These are phyloP conservation scores for Mrakia frigida DNA, from an alignment of 768 basidiomycete genomes.

Conservation along the genomic window DNA sequence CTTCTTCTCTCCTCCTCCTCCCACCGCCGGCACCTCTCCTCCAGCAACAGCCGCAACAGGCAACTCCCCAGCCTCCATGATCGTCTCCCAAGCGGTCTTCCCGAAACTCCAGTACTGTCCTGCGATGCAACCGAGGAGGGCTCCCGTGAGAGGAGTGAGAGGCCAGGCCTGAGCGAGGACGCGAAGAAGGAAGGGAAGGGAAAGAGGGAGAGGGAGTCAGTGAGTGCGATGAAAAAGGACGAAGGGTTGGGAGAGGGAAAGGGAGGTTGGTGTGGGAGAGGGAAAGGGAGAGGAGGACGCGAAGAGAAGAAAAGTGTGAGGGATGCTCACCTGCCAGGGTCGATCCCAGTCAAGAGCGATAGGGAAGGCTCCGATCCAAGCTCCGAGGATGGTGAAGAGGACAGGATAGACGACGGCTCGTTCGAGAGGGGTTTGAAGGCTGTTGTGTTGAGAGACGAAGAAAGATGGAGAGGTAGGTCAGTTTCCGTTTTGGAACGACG, in stretches of 20 bases:
- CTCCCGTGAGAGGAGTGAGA: slow-evolving; percentile 67
- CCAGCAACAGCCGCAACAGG: not conserved
- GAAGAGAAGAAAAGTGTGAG: slow-evolving; percentile 28
- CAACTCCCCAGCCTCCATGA: not conserved
- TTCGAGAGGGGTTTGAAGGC: slow-evolving; percentile 58
- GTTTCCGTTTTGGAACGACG: too few relatives aligned
- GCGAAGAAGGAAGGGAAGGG: not conserved
- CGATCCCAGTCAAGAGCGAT: slow-evolving; percentile 94
- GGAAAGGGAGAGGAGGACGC: too few relatives aligned
- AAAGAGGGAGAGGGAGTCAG: not conserved
- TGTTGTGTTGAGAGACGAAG: not conserved
- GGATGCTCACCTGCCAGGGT: slow-evolving; percentile 93
- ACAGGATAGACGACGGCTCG: slow-evolving; percentile 73
- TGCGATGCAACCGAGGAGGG: slow-evolving; percentile 61
- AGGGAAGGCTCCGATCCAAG: slow-evolving; percentile 75
- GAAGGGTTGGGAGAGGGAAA: too few relatives aligned
- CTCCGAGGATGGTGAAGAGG: slow-evolving; percentile 64
- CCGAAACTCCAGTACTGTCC: slow-evolving; percentile 57
- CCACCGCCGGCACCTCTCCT: not conserved
- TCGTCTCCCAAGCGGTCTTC: slow-evolving; percentile 42
- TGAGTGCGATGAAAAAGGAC: too few relatives aligned
- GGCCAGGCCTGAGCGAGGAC: slow-evolving; percentile 65
- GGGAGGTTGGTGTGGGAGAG: too few relatives aligned
- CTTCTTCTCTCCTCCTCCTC: not conserved
- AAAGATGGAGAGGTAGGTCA: not conserved